Evolutionary conservation across 176 grass and related monocot genomes (phyloP), one percentile per base, ranked within the genome.

Genomic region (Musa troglodytarum): DNA sequence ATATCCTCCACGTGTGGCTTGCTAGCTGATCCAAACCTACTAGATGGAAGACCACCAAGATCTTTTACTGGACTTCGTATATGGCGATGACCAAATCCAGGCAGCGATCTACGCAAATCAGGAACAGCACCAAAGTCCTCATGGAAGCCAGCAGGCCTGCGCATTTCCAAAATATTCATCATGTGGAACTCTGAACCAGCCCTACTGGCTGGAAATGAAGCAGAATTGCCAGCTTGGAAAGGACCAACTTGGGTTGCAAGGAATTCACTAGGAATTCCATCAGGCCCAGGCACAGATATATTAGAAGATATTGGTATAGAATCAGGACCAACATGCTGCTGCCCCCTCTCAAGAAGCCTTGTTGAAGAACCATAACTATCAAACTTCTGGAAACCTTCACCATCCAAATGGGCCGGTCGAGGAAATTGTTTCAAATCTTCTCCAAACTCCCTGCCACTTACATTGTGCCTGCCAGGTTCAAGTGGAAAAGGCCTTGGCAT

Each of bases 41-140:
- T 61, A 66, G 71, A 75, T 83, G 54, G 51, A 75, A 63, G 54
- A 14, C 62, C 64, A 59, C 62, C 50, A 75, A 76, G 84, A 78
- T 79, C 53, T 69, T 62, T 92, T 81, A 85, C 81, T 67, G 85
- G 65, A n/a, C 81, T 90, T 74, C 85, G 90, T 24, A 90, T 52
- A 77, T 69, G 74, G 62, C 85, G 85, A 49, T 86, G 79, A 74
- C 74, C 87, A 43, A 5, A 84, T 83, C 87, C 74, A 86, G 63
- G 49, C 71, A 74, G 49, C 77, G 79, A 68, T 43, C 34, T 43
- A 43, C 34, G 34, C 34, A 43, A 43, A 43, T 43, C 34, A 43
- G 34, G 34, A 43, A 43, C 4, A 5, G 34, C 34, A 43, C 61
- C 74, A 69, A 87, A 89, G 73, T 89, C 80, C 19, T 93, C 84